Evolutionary conservation across 305 asterid genomes (phyloP).

Genomic region (Solanum hybrid): DNA sequence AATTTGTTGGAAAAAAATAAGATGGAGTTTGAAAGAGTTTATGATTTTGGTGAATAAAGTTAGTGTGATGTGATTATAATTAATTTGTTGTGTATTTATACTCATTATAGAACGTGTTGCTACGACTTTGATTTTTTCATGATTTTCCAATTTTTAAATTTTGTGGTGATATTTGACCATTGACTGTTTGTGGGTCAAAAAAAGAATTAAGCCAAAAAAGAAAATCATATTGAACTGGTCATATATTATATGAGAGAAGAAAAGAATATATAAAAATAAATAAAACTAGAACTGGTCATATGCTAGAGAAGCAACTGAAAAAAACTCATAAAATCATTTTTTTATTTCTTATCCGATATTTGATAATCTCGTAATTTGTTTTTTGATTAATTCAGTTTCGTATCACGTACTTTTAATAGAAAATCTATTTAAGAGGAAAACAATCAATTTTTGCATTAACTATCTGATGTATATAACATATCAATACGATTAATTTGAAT

Average conservation of each 20-base stretch:
- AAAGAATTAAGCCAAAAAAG: neutral
- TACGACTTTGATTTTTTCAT: neutral
- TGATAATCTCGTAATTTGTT: neutral
- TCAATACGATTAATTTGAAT: neutral
- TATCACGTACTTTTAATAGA: too few species aligned
- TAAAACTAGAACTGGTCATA: neutral
- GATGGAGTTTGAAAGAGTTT: neutral
- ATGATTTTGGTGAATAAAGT: neutral
- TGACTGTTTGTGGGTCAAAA: neutral
- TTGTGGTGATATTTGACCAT: neutral
- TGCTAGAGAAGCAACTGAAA: neutral
- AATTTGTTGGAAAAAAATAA: neutral
- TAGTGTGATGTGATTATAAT: neutral
- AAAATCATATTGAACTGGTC: neutral
- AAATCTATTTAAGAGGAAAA: neutral
- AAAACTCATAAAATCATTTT: neutral
- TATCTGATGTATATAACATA: neutral
- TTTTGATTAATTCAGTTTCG: neutral
- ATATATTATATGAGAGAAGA: neutral
- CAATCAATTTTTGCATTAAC: neutral
- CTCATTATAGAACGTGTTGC: neutral
- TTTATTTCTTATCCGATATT: neutral
- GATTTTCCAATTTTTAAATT: neutral
- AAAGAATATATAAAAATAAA: neutral
- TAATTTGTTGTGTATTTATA: neutral